A percentile compares a stretch with the other conserved stretches of the same genome.
Evolutionary conservation across 73 alveolate genomes (phyloP).

Genomic region (Tetrahymena elliotti): DNA sequence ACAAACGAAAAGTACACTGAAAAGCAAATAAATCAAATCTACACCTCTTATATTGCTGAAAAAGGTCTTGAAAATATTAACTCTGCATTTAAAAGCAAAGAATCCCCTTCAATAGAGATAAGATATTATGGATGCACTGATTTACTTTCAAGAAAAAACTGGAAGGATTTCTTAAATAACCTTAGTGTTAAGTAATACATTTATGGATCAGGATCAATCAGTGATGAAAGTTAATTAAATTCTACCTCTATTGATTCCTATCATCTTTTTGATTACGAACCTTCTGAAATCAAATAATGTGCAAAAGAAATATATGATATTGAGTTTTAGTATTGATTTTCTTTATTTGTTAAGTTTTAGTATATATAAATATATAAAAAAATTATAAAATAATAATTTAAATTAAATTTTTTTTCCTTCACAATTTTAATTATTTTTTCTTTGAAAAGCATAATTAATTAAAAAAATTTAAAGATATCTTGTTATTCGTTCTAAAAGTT

Average conservation of each 20-base stretch:
- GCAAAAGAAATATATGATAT: not conserved
- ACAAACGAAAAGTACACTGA: not conserved
- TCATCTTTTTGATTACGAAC: not conserved
- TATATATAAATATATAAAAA: too few relatives aligned
- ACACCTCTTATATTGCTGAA: not conserved
- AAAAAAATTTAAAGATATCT: too few relatives aligned
- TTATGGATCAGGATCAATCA: not conserved
- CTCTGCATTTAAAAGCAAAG: not conserved
- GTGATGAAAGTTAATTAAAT: not conserved
- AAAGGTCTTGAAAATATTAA: not conserved
- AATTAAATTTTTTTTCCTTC: too few relatives aligned
- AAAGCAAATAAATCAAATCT: not conserved
- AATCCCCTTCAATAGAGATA: not conserved
- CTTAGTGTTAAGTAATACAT: not conserved
- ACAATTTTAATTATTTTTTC: too few relatives aligned
- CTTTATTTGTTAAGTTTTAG: too few relatives aligned
- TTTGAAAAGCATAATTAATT: too few relatives aligned
- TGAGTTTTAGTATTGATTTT: too few relatives aligned
- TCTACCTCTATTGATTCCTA: not conserved
- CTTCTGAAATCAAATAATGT: not conserved
- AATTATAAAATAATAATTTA: too few relatives aligned
- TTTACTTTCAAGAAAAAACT: not conserved
- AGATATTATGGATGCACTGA: not conserved
- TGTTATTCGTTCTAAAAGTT: too few relatives aligned
- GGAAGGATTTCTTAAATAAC: not conserved